A percentile compares a stretch with the other conserved stretches of the same genome.
These are phyloP conservation scores for Elongisporangium anandrum DNA, from an alignment of 352 stramenopile species.

Conservation along the genomic window DNA sequence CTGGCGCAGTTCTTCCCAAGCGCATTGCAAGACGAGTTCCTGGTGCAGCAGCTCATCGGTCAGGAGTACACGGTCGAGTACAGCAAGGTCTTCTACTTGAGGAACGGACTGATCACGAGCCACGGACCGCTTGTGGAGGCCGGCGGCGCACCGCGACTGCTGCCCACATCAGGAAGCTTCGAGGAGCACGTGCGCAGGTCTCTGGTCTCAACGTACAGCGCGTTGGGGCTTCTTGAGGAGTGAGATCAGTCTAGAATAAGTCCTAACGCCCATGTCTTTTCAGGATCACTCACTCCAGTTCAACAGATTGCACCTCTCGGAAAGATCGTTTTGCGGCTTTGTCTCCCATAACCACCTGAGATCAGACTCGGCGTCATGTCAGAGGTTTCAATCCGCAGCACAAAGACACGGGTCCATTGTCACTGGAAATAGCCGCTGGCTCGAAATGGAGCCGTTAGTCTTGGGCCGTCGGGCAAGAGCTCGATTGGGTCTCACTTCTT, in stretches of 20 bases:
- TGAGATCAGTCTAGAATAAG: not conserved
- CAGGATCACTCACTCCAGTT: not conserved
- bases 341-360: not conserved
- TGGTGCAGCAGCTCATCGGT: slow-evolving; percentile 48
- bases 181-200: not conserved
- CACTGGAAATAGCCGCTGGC: too few species aligned
- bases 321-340: not conserved
- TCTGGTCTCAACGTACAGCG: not conserved
- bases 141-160: not conserved
- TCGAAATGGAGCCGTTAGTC: too few species aligned
- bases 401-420: too few species aligned
- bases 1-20: slow-evolving; percentile 41
- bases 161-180: not conserved
- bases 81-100: slow-evolving; percentile 70
- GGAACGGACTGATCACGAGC: slow-evolving; percentile 7
- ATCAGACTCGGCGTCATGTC: too few species aligned
- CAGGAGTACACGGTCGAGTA: slow-evolving; percentile 58
- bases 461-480: too few species aligned
- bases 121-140: not conserved
- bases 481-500: not conserved
- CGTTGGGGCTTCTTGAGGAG: not conserved
- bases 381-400: too few species aligned
- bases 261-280: not conserved
- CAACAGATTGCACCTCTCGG: too few species aligned
- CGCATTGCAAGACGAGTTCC: slow-evolving; percentile 45